phyloP scores from a whole-genome alignment of 2,329 filamentous ascomycete species.

The Amylocarpus encephaloides region DNA sequence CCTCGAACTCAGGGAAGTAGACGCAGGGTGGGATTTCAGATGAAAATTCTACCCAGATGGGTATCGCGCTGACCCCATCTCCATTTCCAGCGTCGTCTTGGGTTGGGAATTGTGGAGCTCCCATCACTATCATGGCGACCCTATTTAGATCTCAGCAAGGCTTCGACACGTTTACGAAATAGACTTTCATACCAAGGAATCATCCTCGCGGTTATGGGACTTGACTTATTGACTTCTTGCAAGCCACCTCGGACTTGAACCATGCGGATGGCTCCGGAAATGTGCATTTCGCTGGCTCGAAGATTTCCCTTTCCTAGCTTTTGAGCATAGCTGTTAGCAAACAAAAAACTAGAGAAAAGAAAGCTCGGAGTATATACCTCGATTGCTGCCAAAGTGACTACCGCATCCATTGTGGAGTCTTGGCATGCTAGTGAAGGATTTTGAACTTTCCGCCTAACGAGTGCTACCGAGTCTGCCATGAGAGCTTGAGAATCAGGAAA shows the following conservation, averaged over 20 bases:
- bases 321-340: constrained; percentile 41
- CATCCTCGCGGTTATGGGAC: constrained; percentile 23
- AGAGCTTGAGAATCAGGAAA: constrained; percentile 48
- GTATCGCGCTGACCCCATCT: constrained; percentile 42
- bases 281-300: constrained; percentile 17
- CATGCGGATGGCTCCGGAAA: constrained; percentile 21
- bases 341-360: constrained; percentile 40
- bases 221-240: constrained; percentile 13
- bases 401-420: constrained; percentile 50
- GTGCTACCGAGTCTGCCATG: constrained; percentile 49
- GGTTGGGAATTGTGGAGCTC: constrained; percentile 45
- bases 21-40: constrained; percentile 3
- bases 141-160: constrained; percentile 29
- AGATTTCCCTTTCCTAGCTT: constrained; percentile 22
- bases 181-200: constrained; percentile 19
- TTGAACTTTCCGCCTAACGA: constrained; percentile 45
- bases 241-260: constrained; percentile 20
- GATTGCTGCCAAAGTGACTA: constrained; percentile 52
- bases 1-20: constrained; percentile 29
- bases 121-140: constrained; percentile 52
- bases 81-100: constrained; percentile 45
- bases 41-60: constrained; percentile 39
- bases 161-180: not conserved
- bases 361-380: constrained; percentile 43
- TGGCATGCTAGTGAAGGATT: constrained; percentile 42